Percentiles rank a stretch among this genome's conserved stretches.
phyloP scores from a whole-genome alignment of 305 asterid species.

The Solanum hybrid region DNA sequence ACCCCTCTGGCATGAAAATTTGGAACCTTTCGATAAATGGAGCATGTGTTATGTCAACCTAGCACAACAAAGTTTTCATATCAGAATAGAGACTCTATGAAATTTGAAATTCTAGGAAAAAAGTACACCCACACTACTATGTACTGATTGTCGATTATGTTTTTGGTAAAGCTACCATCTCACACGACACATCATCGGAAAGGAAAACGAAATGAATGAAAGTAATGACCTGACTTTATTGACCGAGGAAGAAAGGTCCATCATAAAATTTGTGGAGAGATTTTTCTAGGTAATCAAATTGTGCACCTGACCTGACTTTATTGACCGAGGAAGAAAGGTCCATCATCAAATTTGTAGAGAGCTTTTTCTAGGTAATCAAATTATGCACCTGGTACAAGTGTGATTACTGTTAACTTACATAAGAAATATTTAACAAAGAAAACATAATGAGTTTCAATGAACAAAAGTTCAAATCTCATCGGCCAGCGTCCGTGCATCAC shows the following conservation, averaged over 20 bases:
- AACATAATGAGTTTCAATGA: not conserved
- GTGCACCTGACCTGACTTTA: slow-evolving; percentile 23
- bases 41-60: slow-evolving; percentile 50
- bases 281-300: too few species aligned
- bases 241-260: too few species aligned
- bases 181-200: not conserved
- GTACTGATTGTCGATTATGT: not conserved
- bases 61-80: not conserved
- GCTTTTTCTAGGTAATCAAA: slow-evolving; percentile 74
- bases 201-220: not conserved
- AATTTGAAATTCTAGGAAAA: not conserved
- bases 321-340: slow-evolving; percentile 73
- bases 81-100: not conserved
- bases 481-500: slow-evolving; percentile 41
- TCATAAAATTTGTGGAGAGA: too few species aligned
- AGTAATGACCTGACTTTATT: slow-evolving; percentile 27
- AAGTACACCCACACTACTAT: not conserved
- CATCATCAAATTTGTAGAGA: slow-evolving; percentile 50
- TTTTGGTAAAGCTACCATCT: not conserved
- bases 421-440: not conserved
- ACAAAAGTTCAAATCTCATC: slow-evolving; percentile 17
- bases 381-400: not conserved
- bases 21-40: slow-evolving; percentile 60
- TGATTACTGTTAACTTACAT: not conserved
- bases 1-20: slow-evolving; percentile 25